Percentiles rank a stretch among this genome's conserved stretches.
Conservation (phyloP, 495 filamentous ascomycete species). For the Lasiosphaeria hispida region DNA sequence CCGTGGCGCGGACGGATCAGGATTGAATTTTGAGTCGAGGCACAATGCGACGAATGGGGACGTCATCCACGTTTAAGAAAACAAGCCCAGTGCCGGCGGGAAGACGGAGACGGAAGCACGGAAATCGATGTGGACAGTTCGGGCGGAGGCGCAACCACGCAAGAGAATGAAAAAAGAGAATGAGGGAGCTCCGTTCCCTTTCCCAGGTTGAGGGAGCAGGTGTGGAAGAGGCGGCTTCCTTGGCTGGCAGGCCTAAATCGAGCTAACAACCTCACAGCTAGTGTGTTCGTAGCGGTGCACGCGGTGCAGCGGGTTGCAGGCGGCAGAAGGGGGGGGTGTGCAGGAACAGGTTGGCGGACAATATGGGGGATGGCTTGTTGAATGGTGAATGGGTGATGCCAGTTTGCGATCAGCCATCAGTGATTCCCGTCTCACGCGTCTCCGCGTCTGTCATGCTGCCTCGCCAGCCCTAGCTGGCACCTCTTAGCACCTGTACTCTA, state of each 20-base stretch:
- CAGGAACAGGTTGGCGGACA: neutral
- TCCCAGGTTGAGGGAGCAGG: neutral
- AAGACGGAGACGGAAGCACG: neutral
- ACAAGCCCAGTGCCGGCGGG: neutral
- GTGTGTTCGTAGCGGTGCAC: neutral
- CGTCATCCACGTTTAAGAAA: constrained; percentile 11
- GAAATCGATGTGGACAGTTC: neutral
- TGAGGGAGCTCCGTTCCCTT: constrained; percentile 5
- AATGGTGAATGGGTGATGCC: neutral
- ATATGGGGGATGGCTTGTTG: neutral
- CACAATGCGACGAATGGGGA: neutral
- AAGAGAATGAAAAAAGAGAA: neutral
- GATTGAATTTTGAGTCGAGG: neutral
- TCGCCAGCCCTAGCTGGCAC: neutral
- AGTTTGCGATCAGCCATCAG: constrained; percentile 5
- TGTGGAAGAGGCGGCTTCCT: constrained; percentile 6
- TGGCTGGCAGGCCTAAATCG: neutral
- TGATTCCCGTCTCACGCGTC: neutral
- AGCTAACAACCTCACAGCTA: too few species aligned
- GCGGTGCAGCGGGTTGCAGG: neutral
- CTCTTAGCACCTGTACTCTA: neutral
- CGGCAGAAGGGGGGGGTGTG: neutral
- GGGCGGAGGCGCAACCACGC: neutral
- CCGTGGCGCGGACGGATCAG: constrained; percentile 7
- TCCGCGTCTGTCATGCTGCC: too few species aligned